Base-by-base conservation (phyloP, 192 early-diverging fungal species). In the Phlyctochytrium arcticum region DNA sequence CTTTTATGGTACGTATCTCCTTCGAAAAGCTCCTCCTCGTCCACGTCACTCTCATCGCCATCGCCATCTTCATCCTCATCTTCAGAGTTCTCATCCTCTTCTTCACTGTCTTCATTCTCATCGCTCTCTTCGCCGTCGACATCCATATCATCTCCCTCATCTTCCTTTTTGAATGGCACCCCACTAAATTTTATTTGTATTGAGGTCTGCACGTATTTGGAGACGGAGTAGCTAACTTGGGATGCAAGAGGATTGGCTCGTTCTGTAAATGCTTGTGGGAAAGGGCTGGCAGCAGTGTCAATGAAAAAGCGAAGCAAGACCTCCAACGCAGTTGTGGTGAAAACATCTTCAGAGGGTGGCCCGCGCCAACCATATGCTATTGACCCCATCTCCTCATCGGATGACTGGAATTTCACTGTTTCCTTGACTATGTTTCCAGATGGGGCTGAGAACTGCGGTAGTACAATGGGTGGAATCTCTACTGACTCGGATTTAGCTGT, bases 261-360 rank as follows among this genome's bases (percentile, higher is more conserved):
- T 72, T 94, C 91, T 5, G 90, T 87, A 86, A 93, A 93, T 26
- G 73, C 80, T 69, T 89, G 90, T 32, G 77, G 69, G 44, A 92
- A 82, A 5, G 88, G 89, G 27, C 85, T 87, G 3, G 89, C 85
- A 15, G 87, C 65, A 17, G 77, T 60, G 81, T 90, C 89, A 8
- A 82, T 79, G 51, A 94, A 67, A 55, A 84, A 93, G 5, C 86
- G 79, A 44, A 88, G 68, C 37, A 94, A 67, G 31, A 94, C 83
- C 49, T 91, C 85, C 4, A 93, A 58, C 0, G 86, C 86, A 8
- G 84, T 56, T 42, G 77, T 72, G 2, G 80, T 80, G 33, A 80
- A 74, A 6, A 86, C 62, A 49, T 92, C 88, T 19, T 78, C 76
- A 0, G 81, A 75, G 5, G 48, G 66, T 7, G 92, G 92, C 0